Conservation (phyloP, 768 basidiomycete genomes). For the Boletus barrowsii region DNA sequence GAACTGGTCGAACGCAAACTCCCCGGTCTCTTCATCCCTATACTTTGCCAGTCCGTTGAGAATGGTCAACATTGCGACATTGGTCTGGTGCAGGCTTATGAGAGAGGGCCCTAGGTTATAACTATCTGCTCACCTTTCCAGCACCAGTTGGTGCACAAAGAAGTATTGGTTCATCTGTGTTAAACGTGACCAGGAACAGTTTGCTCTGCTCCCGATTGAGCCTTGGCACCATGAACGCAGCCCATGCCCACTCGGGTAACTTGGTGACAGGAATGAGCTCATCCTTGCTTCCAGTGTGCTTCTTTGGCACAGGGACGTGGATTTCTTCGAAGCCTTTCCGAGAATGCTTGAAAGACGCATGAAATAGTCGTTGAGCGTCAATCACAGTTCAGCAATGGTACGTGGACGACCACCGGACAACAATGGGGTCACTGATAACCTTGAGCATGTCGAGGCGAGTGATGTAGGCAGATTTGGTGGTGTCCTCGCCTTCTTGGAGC, state of each 20-base stretch:
- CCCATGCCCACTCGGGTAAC: slow-evolving; percentile 83
- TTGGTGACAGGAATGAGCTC: slow-evolving; percentile 70
- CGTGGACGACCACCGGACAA: too few relatives aligned
- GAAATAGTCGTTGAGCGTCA: too few relatives aligned
- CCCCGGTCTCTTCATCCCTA: slow-evolving; percentile 76
- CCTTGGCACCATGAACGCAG: slow-evolving; percentile 77
- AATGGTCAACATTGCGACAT: slow-evolving; percentile 94
- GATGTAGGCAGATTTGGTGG: too few relatives aligned
- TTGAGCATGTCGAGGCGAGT: too few relatives aligned
- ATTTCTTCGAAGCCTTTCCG: slow-evolving; percentile 98
- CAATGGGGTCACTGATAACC: too few relatives aligned
- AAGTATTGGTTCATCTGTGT: slow-evolving; percentile 93
- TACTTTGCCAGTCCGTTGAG: slow-evolving; percentile 87
- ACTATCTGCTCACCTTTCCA: too few relatives aligned
- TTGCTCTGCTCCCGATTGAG: slow-evolving; percentile 94
- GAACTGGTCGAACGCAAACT: slow-evolving; percentile 84
- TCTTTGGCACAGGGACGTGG: slow-evolving; percentile 91
- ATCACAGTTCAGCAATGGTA: too few relatives aligned
- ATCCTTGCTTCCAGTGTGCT: slow-evolving; percentile 56
- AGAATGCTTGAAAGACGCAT: slow-evolving; percentile 92
- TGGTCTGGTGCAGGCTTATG: too few relatives aligned
- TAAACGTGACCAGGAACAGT: slow-evolving; percentile 89
- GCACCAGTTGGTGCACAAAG: too few relatives aligned
- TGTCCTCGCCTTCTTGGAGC: too few relatives aligned
- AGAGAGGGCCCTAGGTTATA: too few relatives aligned